Conservation (phyloP, 345 rosid species). For the Rhodamnia argentea region DNA sequence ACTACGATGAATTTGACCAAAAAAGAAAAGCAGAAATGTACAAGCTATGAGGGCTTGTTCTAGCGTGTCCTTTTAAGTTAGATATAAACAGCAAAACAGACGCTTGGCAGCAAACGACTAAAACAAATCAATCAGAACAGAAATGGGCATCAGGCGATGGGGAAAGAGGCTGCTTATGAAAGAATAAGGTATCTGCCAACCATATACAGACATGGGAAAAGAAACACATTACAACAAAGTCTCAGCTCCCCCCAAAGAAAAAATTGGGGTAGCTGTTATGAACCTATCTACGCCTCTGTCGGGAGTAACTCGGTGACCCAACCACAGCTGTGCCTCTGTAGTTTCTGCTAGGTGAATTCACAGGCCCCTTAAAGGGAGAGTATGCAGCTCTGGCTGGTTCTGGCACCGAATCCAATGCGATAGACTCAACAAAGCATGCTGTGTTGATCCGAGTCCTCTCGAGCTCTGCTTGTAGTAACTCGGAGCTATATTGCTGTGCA, state of each 20-base stretch:
- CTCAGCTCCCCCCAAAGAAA: neutral
- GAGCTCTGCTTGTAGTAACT: conserved; percentile 71
- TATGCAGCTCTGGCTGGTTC: conserved; percentile 61
- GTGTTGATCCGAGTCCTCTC: conserved; percentile 90
- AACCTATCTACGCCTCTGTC: conserved; percentile 48
- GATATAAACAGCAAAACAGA: neutral
- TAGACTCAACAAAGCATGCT: conserved; percentile 77
- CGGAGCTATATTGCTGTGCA: conserved; percentile 73
- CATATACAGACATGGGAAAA: neutral
- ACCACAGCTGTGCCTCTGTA: conserved; percentile 30
- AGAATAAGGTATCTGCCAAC: neutral
- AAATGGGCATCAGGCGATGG: neutral
- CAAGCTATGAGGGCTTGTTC: neutral
- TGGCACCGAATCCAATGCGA: conserved; percentile 51
- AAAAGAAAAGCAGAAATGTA: neutral
- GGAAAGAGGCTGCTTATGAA: neutral
- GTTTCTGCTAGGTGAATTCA: conserved; percentile 60
- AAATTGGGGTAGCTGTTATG: neutral
- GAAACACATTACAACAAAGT: neutral
- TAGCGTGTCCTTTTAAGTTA: neutral
- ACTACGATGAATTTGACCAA: neutral
- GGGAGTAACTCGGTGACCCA: conserved; percentile 48
- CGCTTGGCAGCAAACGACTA: neutral
- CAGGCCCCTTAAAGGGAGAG: conserved; percentile 46
- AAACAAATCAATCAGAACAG: neutral